Conservation (phyloP, 352 stramenopile species). For the Pilasporangium apinafurcum region DNA sequence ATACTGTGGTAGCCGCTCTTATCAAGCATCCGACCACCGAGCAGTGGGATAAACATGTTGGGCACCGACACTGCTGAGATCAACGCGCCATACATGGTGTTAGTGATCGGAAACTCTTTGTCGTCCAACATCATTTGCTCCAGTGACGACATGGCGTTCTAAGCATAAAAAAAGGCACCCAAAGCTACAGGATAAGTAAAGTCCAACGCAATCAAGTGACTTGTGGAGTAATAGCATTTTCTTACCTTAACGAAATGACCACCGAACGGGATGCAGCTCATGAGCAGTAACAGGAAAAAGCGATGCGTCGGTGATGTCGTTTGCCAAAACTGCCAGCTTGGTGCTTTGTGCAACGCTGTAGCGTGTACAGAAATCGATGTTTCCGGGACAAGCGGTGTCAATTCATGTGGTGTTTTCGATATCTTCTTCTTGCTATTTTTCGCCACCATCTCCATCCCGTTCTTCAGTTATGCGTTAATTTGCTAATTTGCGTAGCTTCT, state of each 20-base stretch:
- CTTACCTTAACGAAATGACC: slow-evolving; percentile 81
- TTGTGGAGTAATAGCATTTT: background rate
- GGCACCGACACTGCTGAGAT: slow-evolving; percentile 76
- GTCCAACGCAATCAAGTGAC: background rate
- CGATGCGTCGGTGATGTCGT: slow-evolving; percentile 58
- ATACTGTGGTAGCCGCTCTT: slow-evolving; percentile 72
- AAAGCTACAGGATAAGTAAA: background rate
- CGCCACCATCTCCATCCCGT: slow-evolving; percentile 2
- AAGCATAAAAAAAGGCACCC: background rate
- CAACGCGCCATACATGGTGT: slow-evolving; percentile 82
- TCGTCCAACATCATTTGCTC: slow-evolving; percentile 80
- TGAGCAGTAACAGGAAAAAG: slow-evolving; percentile 79
- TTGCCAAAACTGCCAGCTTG: slow-evolving; percentile 66
- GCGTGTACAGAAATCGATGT: slow-evolving; percentile 2
- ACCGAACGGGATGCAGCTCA: slow-evolving; percentile 81
- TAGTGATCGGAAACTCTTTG: slow-evolving; percentile 64
- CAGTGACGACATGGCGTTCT: slow-evolving; percentile 77
- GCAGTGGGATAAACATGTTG: slow-evolving; percentile 78
- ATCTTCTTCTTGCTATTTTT: slow-evolving; percentile 3
- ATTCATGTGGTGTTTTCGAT: background rate
- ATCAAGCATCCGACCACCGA: slow-evolving; percentile 72
- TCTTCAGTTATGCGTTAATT: too few species aligned
- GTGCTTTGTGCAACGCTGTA: slow-evolving; percentile 26
- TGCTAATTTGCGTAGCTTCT: too few species aligned
- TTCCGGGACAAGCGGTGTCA: background rate